Percentiles rank a stretch among this genome's conserved stretches.
These are phyloP conservation scores for Penstemon barbatus DNA, from an alignment of 257 asterid genomes.

Conservation along the genomic window DNA sequence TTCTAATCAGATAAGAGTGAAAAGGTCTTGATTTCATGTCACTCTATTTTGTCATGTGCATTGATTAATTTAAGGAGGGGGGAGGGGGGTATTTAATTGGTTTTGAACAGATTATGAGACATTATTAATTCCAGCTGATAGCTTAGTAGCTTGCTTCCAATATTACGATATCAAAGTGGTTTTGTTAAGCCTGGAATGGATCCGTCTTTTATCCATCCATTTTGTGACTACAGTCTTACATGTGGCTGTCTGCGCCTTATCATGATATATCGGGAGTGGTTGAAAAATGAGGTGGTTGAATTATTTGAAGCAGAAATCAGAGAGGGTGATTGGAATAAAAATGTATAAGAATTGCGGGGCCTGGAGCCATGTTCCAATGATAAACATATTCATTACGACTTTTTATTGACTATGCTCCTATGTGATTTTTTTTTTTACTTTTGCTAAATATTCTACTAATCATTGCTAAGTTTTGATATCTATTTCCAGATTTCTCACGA, in stretches of 20 bases:
- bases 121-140: not conserved
- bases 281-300: constrained; percentile 10
- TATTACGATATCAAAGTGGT: not conserved
- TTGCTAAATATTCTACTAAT: not conserved
- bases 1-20: no score
- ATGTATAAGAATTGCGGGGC: constrained; percentile 8
- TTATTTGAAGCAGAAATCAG: not conserved
- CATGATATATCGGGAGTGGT: constrained; percentile 1
- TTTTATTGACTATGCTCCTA: not conserved
- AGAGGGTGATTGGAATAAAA: constrained; percentile 7
- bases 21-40: no score
- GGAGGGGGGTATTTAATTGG: no score
- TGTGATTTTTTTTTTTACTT: not conserved
- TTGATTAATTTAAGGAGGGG: no score
- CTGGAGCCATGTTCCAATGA: not conserved
- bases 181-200: not conserved
- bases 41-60: no score
- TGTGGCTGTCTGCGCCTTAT: constrained; percentile 11
- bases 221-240: not conserved
- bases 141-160: not conserved
- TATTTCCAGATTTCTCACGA: constrained; percentile 53
- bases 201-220: not conserved
- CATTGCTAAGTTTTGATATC: constrained; percentile 27
- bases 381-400: not conserved
- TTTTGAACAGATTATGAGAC: no score